phyloP scores from a whole-genome alignment of 805 yeast species.

The Yamadazyma paraphyllophila region DNA sequence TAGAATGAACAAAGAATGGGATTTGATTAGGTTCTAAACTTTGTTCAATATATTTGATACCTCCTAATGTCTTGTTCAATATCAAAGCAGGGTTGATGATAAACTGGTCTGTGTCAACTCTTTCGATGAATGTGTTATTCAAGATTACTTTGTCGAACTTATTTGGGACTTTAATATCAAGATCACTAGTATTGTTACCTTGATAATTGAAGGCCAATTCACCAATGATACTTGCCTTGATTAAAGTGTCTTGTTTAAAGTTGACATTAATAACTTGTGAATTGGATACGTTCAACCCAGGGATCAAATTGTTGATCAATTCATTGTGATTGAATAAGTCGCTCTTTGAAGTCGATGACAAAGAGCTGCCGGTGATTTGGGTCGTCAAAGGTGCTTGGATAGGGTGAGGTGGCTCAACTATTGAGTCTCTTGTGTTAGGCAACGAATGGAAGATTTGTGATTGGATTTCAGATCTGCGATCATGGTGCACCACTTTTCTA shows the following conservation, averaged over 20 bases:
- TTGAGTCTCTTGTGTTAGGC: conserved; percentile 38
- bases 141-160: conserved; percentile 51
- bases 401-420: conserved; percentile 22
- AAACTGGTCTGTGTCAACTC: conserved; percentile 33
- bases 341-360: conserved; percentile 13
- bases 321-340: conserved; percentile 21
- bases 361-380: conserved; percentile 42
- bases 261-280: conserved; percentile 83
- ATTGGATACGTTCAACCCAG: conserved; percentile 76
- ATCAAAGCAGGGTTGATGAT: conserved; percentile 48
- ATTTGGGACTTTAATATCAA: conserved; percentile 40
- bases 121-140: conserved; percentile 36
- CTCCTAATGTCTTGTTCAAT: conserved; percentile 69
- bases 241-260: conserved; percentile 63
- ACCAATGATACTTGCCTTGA: conserved; percentile 67
- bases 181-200: conserved; percentile 12
- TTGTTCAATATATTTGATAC: conserved; percentile 64
- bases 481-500: conserved; percentile 45
- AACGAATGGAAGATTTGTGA: conserved; percentile 48
- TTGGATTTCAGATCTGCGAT: conserved; percentile 25
- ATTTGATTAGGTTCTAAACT: conserved; percentile 31
- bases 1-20: conserved; percentile 74
- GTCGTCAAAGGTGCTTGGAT: conserved; percentile 14
- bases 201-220: conserved; percentile 79
- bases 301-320: conserved; percentile 34